These are phyloP conservation scores for Magnolia kwangsiensis DNA, from an alignment of 164 flowering plant species.

Conservation along the genomic window DNA sequence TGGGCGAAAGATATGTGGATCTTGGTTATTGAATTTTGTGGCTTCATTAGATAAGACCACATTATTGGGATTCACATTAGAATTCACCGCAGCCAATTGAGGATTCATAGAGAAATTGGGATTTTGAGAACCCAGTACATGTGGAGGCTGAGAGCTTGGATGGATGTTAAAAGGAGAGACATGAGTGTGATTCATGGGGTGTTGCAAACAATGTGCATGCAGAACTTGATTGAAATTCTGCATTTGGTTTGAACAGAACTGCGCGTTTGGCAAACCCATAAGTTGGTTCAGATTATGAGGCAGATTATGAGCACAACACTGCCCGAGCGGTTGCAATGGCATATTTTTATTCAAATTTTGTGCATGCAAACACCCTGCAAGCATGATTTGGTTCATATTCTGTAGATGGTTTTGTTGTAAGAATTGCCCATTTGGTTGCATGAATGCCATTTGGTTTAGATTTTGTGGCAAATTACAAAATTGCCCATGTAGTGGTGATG, in stretches of 20 bases:
- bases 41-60: neutral
- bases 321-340: neutral
- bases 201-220: neutral
- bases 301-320: neutral
- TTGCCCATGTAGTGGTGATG: slow-evolving; percentile 1
- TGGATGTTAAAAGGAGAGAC: neutral
- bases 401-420: neutral
- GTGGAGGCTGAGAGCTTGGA: neutral
- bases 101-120: neutral
- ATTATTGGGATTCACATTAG: slow-evolving; percentile 1
- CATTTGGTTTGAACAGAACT: neutral
- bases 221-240: neutral
- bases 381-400: neutral
- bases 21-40: slow-evolving; percentile 5
- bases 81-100: neutral
- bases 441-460: neutral
- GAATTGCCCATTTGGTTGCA: neutral
- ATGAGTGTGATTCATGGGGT: neutral
- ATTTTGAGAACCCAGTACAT: neutral
- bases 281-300: neutral
- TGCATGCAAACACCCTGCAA: neutral
- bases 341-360: neutral
- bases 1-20: neutral
- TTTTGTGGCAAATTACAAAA: slow-evolving; percentile 1
- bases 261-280: neutral